A percentile compares a stretch with the other conserved stretches of the same genome.
Conservation (phyloP, 2,329 filamentous ascomycete genomes). For the Phoma herbarum region DNA sequence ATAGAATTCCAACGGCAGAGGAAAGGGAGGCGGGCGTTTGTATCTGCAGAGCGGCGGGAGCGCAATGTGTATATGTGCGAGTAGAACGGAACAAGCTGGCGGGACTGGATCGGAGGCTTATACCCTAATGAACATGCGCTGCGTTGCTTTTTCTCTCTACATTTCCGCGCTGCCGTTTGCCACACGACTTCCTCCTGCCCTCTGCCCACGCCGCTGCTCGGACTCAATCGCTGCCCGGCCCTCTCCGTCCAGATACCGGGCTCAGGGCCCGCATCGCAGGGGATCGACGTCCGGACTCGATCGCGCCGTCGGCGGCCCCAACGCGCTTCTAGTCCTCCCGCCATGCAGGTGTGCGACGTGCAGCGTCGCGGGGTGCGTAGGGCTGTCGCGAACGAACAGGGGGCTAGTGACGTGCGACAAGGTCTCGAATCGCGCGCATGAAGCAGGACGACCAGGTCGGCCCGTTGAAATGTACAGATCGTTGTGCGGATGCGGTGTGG, state of each 20-base stretch:
- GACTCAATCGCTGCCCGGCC: too few relatives aligned
- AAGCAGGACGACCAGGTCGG: neutral
- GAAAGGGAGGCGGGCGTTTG: slow-evolving; percentile 2
- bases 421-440: neutral
- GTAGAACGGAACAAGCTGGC: neutral
- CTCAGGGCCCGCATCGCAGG: neutral
- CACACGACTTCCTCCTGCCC: neutral
- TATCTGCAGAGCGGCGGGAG: neutral
- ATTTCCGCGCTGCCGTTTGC: neutral
- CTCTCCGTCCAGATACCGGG: neutral
- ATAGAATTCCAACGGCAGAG: neutral
- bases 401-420: neutral
- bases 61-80: slow-evolving; percentile 5
- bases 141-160: slow-evolving; percentile 4
- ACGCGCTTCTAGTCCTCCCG: neutral
- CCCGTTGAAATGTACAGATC: too few relatives aligned
- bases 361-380: neutral
- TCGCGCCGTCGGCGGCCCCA: neutral
- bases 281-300: neutral
- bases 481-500: too few relatives aligned
- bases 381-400: slow-evolving; percentile 4
- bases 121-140: slow-evolving; percentile 19
- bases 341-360: slow-evolving; percentile 1
- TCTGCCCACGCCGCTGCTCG: too few relatives aligned
- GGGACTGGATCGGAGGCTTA: slow-evolving; percentile 3